These are phyloP conservation scores for Trichopus zeylanicus DNA, from an alignment of 116 monocot genomes.

Conservation along the genomic window DNA sequence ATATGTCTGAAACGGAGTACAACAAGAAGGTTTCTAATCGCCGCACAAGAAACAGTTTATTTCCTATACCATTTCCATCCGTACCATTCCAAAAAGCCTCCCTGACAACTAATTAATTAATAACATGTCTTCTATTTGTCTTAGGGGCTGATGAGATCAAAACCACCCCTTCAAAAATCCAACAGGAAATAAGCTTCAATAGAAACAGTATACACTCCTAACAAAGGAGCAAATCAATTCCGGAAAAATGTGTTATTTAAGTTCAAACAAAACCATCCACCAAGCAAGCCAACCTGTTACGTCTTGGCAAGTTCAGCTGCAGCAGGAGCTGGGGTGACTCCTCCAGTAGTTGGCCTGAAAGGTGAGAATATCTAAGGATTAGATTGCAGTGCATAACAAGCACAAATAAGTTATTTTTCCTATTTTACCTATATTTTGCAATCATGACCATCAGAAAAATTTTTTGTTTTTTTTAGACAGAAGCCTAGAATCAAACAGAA, in stretches of 20 bases:
- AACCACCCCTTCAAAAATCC: neutral
- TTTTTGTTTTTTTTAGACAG: too few species aligned
- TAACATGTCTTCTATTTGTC: neutral
- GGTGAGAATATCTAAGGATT: neutral
- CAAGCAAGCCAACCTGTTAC: neutral
- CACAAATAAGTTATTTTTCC: neutral
- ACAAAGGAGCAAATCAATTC: neutral
- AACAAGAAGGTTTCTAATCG: too few species aligned
- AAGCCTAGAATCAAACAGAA: too few species aligned
- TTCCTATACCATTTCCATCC: too few species aligned
- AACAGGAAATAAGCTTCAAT: neutral
- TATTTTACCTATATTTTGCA: neutral
- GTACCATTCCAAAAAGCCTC: too few species aligned
- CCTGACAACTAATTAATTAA: too few species aligned
- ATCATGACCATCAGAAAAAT: too few species aligned
- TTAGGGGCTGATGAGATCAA: neutral
- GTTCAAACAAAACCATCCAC: neutral
- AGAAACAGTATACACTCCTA: neutral
- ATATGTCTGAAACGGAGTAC: too few species aligned
- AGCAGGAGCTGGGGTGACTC: conserved; percentile 34
- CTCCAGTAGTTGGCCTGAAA: conserved; percentile 77
- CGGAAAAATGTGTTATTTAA: neutral
- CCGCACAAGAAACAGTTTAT: too few species aligned
- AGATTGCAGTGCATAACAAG: neutral
- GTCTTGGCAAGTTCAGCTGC: conserved; percentile 8